Conservation (phyloP, 169 alveolate genomes). For the Cryptosporidium ryanae region DNA sequence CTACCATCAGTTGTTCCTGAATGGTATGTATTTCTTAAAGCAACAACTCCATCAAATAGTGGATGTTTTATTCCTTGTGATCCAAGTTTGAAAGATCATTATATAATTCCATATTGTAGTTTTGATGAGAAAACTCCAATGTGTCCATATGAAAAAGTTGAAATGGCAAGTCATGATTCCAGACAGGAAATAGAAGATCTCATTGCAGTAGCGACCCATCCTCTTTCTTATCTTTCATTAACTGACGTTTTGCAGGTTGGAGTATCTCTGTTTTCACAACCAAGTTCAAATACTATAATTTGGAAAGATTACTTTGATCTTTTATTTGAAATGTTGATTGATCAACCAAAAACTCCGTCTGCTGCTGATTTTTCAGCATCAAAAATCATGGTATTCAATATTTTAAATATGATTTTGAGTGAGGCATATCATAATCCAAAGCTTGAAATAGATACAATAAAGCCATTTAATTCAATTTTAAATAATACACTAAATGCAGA, state of each 20-base stretch:
- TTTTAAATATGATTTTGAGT: constrained; percentile 41
- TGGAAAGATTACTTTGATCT: constrained; percentile 54
- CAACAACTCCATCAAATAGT: constrained; percentile 72
- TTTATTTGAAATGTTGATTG: constrained; percentile 58
- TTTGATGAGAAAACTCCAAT: constrained; percentile 23
- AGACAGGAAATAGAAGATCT: constrained; percentile 28
- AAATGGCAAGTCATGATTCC: constrained; percentile 3
- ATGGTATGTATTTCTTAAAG: constrained; percentile 60
- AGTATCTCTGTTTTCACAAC: constrained; percentile 52
- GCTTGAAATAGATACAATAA: constrained; percentile 32
- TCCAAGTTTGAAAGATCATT: constrained; percentile 25
- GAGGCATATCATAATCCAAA: constrained; percentile 48
- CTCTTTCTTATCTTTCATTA: constrained; percentile 21
- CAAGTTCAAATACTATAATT: constrained; percentile 17
- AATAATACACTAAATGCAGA: constrained; percentile 67
- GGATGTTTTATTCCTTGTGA: constrained; percentile 73
- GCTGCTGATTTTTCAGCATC: constrained; percentile 68
- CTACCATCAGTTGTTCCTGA: constrained; percentile 44
- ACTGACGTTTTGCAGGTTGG: constrained; percentile 60
- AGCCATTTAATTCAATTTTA: constrained; percentile 53
- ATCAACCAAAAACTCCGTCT: constrained; percentile 34
- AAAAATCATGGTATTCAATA: constrained; percentile 53
- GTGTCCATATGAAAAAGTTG: constrained; percentile 36
- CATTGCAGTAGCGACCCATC: constrained; percentile 69
- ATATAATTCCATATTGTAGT: constrained; percentile 63